Percentiles rank a stretch among this genome's conserved stretches.
These are phyloP conservation scores for Poa annua DNA, from an alignment of 176 grass and related monocot species.

Conservation along the genomic window DNA sequence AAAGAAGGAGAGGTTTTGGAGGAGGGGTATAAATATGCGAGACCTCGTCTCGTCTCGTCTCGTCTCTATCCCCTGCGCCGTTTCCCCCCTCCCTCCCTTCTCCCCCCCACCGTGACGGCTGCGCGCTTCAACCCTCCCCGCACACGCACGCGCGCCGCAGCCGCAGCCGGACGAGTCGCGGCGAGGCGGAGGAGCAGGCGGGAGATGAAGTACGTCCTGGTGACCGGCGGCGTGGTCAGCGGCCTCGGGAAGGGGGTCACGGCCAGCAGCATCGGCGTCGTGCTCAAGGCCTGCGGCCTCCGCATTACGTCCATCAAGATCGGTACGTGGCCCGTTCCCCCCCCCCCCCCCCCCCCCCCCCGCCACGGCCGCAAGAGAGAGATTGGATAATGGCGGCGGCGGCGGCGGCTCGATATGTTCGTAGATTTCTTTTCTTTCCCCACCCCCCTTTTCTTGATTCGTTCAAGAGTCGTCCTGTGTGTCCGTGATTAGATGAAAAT, in stretches of 20 bases:
- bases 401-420: slow-evolving; percentile 2
- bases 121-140: not conserved
- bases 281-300: slow-evolving; percentile 53
- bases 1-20: slow-evolving; percentile 21
- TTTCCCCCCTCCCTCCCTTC: not conserved
- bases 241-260: slow-evolving; percentile 55
- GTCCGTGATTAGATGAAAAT: not conserved
- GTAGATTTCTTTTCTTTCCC: not conserved
- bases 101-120: slow-evolving; percentile 12
- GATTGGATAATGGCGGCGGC: not conserved
- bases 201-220: slow-evolving; percentile 53
- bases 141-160: too few relatives aligned
- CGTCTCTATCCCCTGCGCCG: slow-evolving; percentile 34
- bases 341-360: not conserved
- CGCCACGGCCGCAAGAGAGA: not conserved
- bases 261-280: slow-evolving; percentile 51
- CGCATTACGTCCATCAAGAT: slow-evolving; percentile 54
- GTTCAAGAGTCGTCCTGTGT: not conserved
- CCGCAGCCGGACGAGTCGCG: slow-evolving; percentile 4
- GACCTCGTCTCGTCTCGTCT: not conserved
- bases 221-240: slow-evolving; percentile 52
- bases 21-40: slow-evolving; percentile 26
- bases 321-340: slow-evolving; percentile 11
- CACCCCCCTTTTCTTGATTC: slow-evolving; percentile 15
- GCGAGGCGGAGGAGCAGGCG: too few relatives aligned